Percentiles rank a stretch among this genome's conserved stretches.
These are phyloP conservation scores for Eutrema heterophyllum DNA, from an alignment of 345 rosid genomes.

Conservation along the genomic window DNA sequence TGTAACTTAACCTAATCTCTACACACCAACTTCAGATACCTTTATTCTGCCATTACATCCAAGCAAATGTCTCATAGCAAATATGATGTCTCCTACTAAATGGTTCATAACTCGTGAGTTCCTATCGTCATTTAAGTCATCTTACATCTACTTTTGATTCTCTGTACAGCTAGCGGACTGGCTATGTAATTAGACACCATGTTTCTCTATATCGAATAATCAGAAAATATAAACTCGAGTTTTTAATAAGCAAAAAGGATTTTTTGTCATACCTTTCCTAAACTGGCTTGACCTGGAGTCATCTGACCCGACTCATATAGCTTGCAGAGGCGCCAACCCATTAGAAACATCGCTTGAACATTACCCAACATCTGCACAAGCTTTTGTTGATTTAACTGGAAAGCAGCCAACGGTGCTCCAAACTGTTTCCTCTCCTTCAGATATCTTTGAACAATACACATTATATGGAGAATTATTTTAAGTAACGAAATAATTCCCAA, in stretches of 20 bases:
- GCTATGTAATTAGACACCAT: not conserved
- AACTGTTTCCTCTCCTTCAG: slow-evolving; percentile 92
- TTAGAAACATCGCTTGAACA: slow-evolving; percentile 84
- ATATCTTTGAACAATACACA: slow-evolving; percentile 48
- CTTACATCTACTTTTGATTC: not conserved
- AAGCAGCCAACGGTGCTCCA: slow-evolving; percentile 95
- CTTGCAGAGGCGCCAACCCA: slow-evolving; percentile 98
- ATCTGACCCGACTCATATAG: slow-evolving; percentile 73
- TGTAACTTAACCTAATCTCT: not conserved
- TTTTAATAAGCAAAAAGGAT: not conserved
- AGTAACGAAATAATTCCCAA: not conserved
- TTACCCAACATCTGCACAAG: slow-evolving; percentile 84
- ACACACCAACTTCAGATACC: not conserved
- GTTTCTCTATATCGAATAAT: not conserved
- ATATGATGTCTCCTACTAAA: not conserved
- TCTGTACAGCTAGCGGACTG: not conserved
- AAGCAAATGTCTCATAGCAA: too few species aligned
- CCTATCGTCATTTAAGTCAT: not conserved
- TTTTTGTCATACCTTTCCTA: slow-evolving; percentile 72
- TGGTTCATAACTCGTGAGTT: not conserved
- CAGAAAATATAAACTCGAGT: not conserved
- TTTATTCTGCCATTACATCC: not conserved
- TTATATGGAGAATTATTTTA: not conserved
- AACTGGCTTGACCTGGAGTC: slow-evolving; percentile 96
- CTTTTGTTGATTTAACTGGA: slow-evolving; percentile 88